Base-by-base conservation (phyloP, 139 green algal species). In the Haematococcus lacustris region DNA sequence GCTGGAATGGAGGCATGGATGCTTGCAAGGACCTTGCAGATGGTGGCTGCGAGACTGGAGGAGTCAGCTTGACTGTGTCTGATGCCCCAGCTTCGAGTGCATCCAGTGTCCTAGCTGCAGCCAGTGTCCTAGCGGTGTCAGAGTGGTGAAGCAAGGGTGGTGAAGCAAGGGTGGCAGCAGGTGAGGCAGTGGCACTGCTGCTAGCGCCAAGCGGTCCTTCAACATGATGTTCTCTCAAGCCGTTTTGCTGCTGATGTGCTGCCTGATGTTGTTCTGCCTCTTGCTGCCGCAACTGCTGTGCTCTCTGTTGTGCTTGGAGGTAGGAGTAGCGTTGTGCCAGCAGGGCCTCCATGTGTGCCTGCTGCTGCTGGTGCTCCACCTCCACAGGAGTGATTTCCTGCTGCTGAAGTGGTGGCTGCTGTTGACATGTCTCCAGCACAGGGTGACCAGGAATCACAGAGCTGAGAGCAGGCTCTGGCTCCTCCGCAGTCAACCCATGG, bases 381-480 rank as follows among this genome's bases (percentile, higher is more conserved):
- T 66, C 30, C n/a, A 7, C 32, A 17, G 38, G 32, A 41, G 60
- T 2, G 17, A 37, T 2, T 51, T 34, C 25, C 35, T 69, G 37
- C 63, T 69, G 63, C 63, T 69, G 63, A 3, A 17, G 59, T 3
- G 4, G n/a, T 35, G 21, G 21, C 63, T 25, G 63, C 63, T 69
- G 63, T 3, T 51, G 63, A 5, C 3, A 3, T 21, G 30, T 7
- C 63, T 50, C 5, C 25, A 33, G 63, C 63, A 69, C 51, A 23
- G 63, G 63, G 13, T 69, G 63, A 13, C 63, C 63, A 13, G 63
- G 63, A 13, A 69, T 51, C 35, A 69, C 63, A 3, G 34, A 37
- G 63, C 63, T 69, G 2, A 51, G 6, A 35, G 50, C 63, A 50
- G 4, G 7, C 30, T 6, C 34, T 3, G 37, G 5, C 37, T 69